These are phyloP conservation scores for Salix arbutifolia DNA, from an alignment of 345 rosid genomes.

Conservation along the genomic window DNA sequence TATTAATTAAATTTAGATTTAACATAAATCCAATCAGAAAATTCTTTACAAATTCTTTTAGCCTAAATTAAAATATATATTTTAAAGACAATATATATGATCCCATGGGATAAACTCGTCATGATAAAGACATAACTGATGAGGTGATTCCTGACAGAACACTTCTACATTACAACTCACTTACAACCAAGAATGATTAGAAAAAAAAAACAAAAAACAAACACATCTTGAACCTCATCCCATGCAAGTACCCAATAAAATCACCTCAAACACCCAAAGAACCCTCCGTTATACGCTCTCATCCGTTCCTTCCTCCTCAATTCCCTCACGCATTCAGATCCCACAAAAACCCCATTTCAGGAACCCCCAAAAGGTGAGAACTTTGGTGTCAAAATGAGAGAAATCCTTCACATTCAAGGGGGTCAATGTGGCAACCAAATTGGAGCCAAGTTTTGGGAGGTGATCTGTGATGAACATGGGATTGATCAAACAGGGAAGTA, in stretches of 20 bases:
- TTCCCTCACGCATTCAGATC: too few relatives aligned
- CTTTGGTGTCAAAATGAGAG: slow-evolving; percentile 13
- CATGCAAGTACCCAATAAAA: neutral
- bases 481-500: slow-evolving; percentile 19
- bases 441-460: slow-evolving; percentile 27
- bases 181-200: neutral
- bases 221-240: too few relatives aligned
- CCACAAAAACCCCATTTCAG: neutral
- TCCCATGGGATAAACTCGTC: neutral
- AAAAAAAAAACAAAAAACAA: neutral
- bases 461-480: slow-evolving; percentile 25
- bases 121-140: neutral
- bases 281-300: neutral
- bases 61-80: neutral
- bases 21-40: too few relatives aligned
- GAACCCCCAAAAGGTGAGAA: neutral
- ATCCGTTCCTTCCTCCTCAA: neutral
- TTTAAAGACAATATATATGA: neutral
- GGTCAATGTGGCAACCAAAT: slow-evolving; percentile 29
- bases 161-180: neutral
- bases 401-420: slow-evolving; percentile 24
- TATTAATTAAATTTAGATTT: too few relatives aligned
- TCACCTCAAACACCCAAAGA: neutral
- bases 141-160: neutral
- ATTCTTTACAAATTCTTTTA: too few relatives aligned